Conservation (phyloP, 2,329 filamentous ascomycete genomes). For the Blastomyces emzantsi region DNA sequence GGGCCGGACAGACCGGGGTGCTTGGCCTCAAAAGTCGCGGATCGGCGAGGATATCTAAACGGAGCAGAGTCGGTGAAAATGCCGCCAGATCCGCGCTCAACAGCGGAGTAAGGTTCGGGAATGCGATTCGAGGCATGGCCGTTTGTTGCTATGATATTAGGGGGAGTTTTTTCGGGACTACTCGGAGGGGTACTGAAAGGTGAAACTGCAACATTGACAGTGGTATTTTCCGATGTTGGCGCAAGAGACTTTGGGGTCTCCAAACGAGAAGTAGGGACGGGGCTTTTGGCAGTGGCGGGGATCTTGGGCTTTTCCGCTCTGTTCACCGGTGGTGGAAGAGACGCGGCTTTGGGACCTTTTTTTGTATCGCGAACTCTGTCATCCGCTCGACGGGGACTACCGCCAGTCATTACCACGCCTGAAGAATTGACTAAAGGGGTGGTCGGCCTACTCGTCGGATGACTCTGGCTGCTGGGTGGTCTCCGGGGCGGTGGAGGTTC, state of each 20-base stretch:
- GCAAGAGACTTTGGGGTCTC: conserved; percentile 19
- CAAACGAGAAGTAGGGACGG: conserved; percentile 31
- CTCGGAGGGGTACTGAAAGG: conserved; percentile 82
- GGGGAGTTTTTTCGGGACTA: conserved; percentile 50
- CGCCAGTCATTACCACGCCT: conserved; percentile 35
- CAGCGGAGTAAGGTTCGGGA: conserved; percentile 7
- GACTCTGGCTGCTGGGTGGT: conserved; percentile 7
- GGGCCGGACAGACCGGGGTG: conserved; percentile 22
- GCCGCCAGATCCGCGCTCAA: not conserved
- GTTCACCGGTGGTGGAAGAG: conserved; percentile 65
- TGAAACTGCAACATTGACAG: conserved; percentile 48
- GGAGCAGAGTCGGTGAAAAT: not conserved
- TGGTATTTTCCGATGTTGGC: conserved; percentile 21
- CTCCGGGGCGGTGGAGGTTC: not conserved
- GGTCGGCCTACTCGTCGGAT: conserved; percentile 22
- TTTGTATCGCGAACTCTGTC: conserved; percentile 18
- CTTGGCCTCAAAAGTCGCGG: conserved; percentile 16
- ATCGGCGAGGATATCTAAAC: conserved; percentile 10
- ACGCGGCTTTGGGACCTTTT: conserved; percentile 31
- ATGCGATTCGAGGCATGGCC: conserved; percentile 4
- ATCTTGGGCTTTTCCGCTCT: conserved; percentile 69
- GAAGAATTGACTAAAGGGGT: conserved; percentile 40
- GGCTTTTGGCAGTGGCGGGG: conserved; percentile 35
- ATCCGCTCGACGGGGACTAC: conserved; percentile 17
- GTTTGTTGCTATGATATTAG: conserved; percentile 1